Evolutionary conservation across 2,329 filamentous ascomycete species (phyloP).

Genomic region (Penicillium crustosum): DNA sequence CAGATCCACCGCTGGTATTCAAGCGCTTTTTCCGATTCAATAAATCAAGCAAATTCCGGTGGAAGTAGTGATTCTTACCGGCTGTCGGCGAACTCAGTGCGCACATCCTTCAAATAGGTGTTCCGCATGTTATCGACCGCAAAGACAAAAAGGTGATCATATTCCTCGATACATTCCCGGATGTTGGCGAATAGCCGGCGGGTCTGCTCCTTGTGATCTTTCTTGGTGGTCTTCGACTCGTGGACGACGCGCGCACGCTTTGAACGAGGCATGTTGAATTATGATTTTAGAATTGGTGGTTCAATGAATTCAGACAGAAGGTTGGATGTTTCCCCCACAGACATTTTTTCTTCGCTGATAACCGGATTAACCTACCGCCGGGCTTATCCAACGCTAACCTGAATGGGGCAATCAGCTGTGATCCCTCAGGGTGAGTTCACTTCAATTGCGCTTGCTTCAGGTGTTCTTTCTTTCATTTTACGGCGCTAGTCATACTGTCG

Average conservation of each 20-base stretch:
- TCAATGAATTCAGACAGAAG: slow-evolving; percentile 14
- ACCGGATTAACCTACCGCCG: slow-evolving; percentile 39
- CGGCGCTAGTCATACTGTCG: background rate
- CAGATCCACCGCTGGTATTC: slow-evolving; percentile 6
- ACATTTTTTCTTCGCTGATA: slow-evolving; percentile 42
- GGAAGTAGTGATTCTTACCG: slow-evolving; percentile 55
- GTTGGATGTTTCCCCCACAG: slow-evolving; percentile 25
- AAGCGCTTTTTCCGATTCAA: slow-evolving; percentile 1
- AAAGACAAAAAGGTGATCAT: slow-evolving; percentile 91
- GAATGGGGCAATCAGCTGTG: slow-evolving; percentile 35
- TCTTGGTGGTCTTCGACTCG: slow-evolving; percentile 88
- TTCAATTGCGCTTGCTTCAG: background rate
- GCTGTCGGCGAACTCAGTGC: slow-evolving; percentile 79
- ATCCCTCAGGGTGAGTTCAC: background rate
- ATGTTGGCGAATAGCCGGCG: slow-evolving; percentile 85
- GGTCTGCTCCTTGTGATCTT: slow-evolving; percentile 84
- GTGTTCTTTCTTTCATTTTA: background rate
- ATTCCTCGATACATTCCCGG: slow-evolving; percentile 78
- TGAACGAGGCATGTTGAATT: slow-evolving; percentile 80
- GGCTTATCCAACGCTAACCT: slow-evolving; percentile 40
- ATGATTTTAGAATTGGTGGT: slow-evolving; percentile 7
- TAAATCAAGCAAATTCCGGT: background rate
- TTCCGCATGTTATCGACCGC: slow-evolving; percentile 97
- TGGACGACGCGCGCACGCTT: slow-evolving; percentile 88
- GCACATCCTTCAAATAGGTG: slow-evolving; percentile 88